Conservation (phyloP, 306 rosid species). For the Hylodesmum podocarpum region DNA sequence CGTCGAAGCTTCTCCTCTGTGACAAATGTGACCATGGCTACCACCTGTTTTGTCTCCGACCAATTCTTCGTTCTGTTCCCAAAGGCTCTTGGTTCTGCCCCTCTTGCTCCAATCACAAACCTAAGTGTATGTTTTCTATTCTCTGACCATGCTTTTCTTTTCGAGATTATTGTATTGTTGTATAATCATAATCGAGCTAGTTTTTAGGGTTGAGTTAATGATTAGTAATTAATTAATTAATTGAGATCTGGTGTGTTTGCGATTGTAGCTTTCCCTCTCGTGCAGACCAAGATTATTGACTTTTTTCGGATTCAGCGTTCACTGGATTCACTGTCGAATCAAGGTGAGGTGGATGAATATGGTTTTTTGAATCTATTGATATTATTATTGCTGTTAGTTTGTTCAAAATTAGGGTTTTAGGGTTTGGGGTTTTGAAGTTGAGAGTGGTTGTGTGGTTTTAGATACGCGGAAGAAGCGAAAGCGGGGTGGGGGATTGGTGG, state of each 20-base stretch:
- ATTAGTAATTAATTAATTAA: not conserved
- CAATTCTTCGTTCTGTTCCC: constrained; percentile 68
- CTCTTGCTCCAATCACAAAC: constrained; percentile 50
- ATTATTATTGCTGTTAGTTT: not conserved
- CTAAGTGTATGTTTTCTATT: constrained; percentile 40
- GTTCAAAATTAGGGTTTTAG: not conserved
- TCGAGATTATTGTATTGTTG: no score
- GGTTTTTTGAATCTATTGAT: not conserved
- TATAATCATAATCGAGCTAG: no score
- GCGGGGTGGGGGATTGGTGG: constrained; percentile 50
- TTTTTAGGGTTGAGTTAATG: not conserved
- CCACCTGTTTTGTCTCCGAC: constrained; percentile 79
- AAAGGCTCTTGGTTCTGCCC: constrained; percentile 77
- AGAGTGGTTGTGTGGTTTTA: not conserved
- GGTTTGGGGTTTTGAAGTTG: not conserved
- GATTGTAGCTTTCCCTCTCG: constrained; percentile 78
- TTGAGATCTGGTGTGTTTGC: no score
- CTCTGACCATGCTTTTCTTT: not conserved
- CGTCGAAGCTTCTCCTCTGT: constrained; percentile 73
- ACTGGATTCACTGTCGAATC: constrained; percentile 3
- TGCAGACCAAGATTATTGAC: constrained; percentile 85
- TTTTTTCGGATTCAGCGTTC: constrained; percentile 70
- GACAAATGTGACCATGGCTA: constrained; percentile 73
- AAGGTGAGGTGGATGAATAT: constrained; percentile 44
- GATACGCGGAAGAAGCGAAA: constrained; percentile 63